These are phyloP conservation scores for Nicotiana benthamiana DNA, from an alignment of 257 asterid species.

Conservation along the genomic window DNA sequence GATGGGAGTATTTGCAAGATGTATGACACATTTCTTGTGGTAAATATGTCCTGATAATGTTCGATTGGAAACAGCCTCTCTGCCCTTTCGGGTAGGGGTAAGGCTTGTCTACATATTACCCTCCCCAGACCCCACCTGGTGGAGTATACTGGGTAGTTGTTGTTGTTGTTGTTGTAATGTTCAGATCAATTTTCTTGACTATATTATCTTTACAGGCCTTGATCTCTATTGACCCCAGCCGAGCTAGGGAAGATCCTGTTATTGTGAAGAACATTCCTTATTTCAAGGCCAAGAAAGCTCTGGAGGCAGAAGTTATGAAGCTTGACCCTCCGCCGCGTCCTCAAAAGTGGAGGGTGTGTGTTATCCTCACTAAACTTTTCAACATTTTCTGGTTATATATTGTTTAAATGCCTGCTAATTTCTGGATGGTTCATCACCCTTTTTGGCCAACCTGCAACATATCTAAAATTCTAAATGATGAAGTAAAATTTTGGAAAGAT, in stretches of 20 bases:
- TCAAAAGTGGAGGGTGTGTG: conserved; percentile 74
- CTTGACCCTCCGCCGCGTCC: conserved; percentile 87
- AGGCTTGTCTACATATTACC: too few species aligned
- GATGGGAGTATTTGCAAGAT: conserved; percentile 97
- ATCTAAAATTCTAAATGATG: background rate
- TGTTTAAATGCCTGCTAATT: background rate
- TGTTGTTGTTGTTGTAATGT: background rate
- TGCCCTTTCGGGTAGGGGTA: too few species aligned
- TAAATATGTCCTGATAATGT: background rate
- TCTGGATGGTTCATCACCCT: background rate
- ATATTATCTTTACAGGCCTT: conserved; percentile 52
- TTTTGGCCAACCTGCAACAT: background rate
- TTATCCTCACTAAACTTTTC: background rate
- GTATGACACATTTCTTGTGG: conserved; percentile 28
- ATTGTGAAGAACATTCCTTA: conserved; percentile 70
- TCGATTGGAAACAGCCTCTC: too few species aligned
- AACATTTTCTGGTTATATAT: background rate
- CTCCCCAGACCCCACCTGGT: too few species aligned
- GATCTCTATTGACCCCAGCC: conserved; percentile 77
- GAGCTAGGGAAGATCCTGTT: conserved; percentile 86
- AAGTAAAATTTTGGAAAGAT: background rate
- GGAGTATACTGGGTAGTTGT: too few species aligned
- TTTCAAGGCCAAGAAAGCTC: conserved; percentile 68
- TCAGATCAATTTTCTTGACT: conserved; percentile 5
- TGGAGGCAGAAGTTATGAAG: conserved; percentile 87